Percentiles rank a stretch among this genome's conserved stretches.
phyloP scores from a whole-genome alignment of 345 rosid genomes.

The Salix purpurea region DNA sequence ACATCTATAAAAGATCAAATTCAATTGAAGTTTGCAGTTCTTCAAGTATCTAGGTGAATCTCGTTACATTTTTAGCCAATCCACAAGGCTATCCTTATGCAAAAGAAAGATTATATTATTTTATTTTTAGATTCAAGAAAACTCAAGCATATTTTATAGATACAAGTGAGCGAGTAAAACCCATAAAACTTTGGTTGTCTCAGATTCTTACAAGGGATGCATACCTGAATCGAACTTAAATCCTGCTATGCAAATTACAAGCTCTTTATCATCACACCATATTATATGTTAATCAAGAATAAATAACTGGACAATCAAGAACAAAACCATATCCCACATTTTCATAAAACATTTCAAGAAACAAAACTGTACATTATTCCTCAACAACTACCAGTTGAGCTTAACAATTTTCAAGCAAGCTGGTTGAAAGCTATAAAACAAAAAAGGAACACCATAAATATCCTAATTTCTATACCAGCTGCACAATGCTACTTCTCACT shows the following conservation, averaged over 20 bases:
- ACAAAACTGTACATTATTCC: constrained; percentile 52
- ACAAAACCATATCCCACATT: neutral
- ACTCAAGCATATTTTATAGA: no score
- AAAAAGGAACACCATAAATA: neutral
- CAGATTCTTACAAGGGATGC: no score
- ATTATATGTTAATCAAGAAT: neutral
- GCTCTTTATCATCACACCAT: fast-evolving
- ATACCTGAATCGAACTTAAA: no score
- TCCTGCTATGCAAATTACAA: fast-evolving
- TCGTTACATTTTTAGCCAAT: neutral
- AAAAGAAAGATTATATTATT: neutral
- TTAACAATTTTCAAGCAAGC: neutral
- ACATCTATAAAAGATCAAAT: neutral
- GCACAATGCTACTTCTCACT: neutral
- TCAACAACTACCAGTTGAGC: constrained; percentile 5
- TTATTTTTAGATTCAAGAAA: no score
- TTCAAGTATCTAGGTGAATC: no score
- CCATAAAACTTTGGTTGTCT: no score
- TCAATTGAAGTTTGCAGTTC: neutral
- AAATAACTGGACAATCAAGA: neutral
- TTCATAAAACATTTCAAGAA: constrained; percentile 2
- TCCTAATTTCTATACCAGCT: constrained; percentile 9
- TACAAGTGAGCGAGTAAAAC: no score
- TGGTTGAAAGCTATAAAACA: constrained; percentile 16
- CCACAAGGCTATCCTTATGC: neutral